Evolutionary conservation across 169 alveolate species (phyloP), one percentile per base, ranked within the genome.

Genomic region (Plasmodium yoelii): DNA sequence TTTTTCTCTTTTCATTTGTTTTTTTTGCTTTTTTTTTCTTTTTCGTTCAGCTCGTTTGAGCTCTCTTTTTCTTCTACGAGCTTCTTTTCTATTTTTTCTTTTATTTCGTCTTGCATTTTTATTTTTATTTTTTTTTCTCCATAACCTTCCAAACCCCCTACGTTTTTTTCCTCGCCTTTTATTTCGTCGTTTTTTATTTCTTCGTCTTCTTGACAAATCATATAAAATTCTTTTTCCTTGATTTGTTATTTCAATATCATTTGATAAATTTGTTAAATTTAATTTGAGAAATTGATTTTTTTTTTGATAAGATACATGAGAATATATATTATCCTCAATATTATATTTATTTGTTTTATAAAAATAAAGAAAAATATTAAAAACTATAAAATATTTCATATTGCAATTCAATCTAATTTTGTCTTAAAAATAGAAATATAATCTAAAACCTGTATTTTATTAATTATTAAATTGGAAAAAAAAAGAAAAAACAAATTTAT

Each of bases 301-400:
- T 34, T 34, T 34, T 34, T 34, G 6, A 0, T 34, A 34, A 0
- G 0, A 34, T 5, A 34, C 42, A 34, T 34, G 4, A 3, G 6
- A 34, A 34, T 3, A 34, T 0, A 3, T 1, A 34, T 34, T 19
- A n/a, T 44, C 24, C 15, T 69, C 80, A 53, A 49, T 8, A 49
- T 44, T 0, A 49, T 69, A 15, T 13, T 26, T 5, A 19, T 18
- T 19, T 69, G 1, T 18, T n/a, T 69, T 69, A 18, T 22, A 69
- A 46, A 69, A 69, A n/a, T 22, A 69, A 49, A 69, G 15, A 6
- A 46, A 49, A 9, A 53, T 3, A 26, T 19, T 18, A 69, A 69
- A 47, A 19, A 69, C 8, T 10, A 26, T 22, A 47, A 69, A 26
- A 46, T 69, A 69, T 49, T 69, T 69, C 80, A 69, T 69, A 53